Base-by-base conservation (phyloP, 2,329 filamentous ascomycete species). In the Penicillium oxalicum region DNA sequence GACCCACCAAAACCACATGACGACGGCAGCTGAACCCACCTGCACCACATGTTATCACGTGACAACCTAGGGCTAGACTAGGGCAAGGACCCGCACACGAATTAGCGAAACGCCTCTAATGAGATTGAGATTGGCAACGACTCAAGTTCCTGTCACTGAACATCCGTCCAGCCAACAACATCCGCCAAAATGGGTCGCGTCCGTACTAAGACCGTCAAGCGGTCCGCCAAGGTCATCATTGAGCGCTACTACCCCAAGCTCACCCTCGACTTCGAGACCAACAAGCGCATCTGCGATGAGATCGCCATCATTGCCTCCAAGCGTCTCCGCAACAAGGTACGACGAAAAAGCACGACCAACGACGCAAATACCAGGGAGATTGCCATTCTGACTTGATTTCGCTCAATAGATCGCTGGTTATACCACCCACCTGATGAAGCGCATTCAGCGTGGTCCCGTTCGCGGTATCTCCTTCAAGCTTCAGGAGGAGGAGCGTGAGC, bases 381-480 rank as follows among this genome's bases (percentile, higher is more conserved):
- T 11, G 33, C 42, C 34, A 26, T 35, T 35, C 34, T 46, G 49
- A 29, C 56, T 39, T 47, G 3, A 1, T 24, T 28, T 13, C 27
- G 40, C 25, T 40, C 37, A 53, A 46, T 61, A 91, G 88, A 94
- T 95, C 80, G 91, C 93, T 71, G 93, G 93, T 69, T 97, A 95
- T 85, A 95, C 91, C 69, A 97, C 93, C 63, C 90, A 95, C 74
- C 75, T 94, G 77, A 98, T 98, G 94, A 97, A 97, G 86, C 93
- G 93, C 78, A 98, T 98, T 69, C 93, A 97, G 83, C 90, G 93
- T 75, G 93, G 93, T 62, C 93, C 93, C 62, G 93, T 98, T 77
- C 94, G 93, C 69, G 93, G 93, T 82, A 98, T 98, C 79, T 98
- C 94, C 77, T 98, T 98, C 91, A 98, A 98, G 85, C 88, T 98